phyloP scores from a whole-genome alignment of 225 moss, liverwort and hornwort species.

The Marchantia paleacea region DNA sequence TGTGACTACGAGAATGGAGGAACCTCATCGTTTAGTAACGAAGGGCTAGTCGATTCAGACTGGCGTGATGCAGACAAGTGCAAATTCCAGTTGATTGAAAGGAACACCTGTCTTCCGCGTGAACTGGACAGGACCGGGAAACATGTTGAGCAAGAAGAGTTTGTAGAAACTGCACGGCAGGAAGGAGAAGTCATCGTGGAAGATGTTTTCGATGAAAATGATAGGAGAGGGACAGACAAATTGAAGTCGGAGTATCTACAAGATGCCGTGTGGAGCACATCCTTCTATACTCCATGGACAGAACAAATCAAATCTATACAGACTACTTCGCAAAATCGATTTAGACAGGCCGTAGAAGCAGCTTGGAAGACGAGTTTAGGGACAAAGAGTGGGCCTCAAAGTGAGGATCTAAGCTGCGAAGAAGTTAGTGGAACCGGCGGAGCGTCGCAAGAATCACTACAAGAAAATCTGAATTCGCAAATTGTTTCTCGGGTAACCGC shows the following conservation, averaged over 20 bases:
- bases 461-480: slow-evolving; percentile 30
- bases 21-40: slow-evolving; percentile 7
- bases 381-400: slow-evolving; percentile 17
- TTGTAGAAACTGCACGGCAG: not conserved
- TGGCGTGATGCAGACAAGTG: slow-evolving; percentile 16
- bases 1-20: not conserved
- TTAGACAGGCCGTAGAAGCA: slow-evolving; percentile 42
- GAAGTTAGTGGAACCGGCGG: not conserved
- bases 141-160: not conserved
- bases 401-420: not conserved
- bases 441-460: slow-evolving; percentile 7
- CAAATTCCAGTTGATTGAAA: not conserved
- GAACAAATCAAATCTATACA: slow-evolving; percentile 10
- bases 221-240: slow-evolving; percentile 16
- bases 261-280: slow-evolving; percentile 18
- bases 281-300: not conserved
- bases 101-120: not conserved
- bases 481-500: slow-evolving; percentile 34
- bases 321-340: slow-evolving; percentile 26
- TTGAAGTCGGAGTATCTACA: slow-evolving; percentile 21
- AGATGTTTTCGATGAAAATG: not conserved
- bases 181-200: not conserved
- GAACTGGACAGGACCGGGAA: slow-evolving; percentile 6
- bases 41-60: not conserved
- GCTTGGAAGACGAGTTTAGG: slow-evolving; percentile 45